These are phyloP conservation scores for Verticillium nonalfalfae DNA, from an alignment of 2,329 filamentous ascomycete species.

Conservation along the genomic window DNA sequence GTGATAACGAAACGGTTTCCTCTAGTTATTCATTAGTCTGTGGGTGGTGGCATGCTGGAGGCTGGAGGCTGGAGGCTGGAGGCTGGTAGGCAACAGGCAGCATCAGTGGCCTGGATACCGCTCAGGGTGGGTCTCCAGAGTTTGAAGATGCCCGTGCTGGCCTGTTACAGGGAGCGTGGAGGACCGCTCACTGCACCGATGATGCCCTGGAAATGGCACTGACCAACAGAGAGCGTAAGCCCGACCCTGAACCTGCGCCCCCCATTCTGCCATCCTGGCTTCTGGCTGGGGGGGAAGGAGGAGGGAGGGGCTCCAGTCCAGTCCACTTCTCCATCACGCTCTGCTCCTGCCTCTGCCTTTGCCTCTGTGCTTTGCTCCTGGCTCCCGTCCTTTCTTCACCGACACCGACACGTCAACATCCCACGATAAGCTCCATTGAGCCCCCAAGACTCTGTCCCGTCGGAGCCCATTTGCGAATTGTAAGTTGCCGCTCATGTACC, in stretches of 20 bases:
- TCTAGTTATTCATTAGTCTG: not conserved
- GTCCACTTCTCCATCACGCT: not conserved
- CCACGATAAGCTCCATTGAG: slow-evolving; percentile 3
- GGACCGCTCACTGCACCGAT: not conserved
- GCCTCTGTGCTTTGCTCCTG: not conserved
- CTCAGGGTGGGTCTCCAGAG: not conserved
- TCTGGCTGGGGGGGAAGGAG: not conserved
- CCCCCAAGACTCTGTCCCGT: not conserved
- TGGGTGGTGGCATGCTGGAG: not conserved
- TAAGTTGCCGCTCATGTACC: not conserved
- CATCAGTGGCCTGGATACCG: not conserved
- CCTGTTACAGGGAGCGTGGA: not conserved
- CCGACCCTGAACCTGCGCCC: not conserved
- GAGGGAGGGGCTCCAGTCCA: not conserved
- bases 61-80: not conserved
- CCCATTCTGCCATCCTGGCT: not conserved
- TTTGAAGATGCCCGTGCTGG: not conserved
- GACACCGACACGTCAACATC: slow-evolving; percentile 2
- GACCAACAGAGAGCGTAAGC: not conserved
- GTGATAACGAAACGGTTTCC: slow-evolving; percentile 11
- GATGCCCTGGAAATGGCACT: not conserved
- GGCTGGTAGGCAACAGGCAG: not conserved
- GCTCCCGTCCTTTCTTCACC: slow-evolving; percentile 3
- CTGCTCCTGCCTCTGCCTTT: not conserved
- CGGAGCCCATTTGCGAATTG: slow-evolving; percentile 1